phyloP scores from a whole-genome alignment of 257 asterid species.

The Eucommia ulmoides region DNA sequence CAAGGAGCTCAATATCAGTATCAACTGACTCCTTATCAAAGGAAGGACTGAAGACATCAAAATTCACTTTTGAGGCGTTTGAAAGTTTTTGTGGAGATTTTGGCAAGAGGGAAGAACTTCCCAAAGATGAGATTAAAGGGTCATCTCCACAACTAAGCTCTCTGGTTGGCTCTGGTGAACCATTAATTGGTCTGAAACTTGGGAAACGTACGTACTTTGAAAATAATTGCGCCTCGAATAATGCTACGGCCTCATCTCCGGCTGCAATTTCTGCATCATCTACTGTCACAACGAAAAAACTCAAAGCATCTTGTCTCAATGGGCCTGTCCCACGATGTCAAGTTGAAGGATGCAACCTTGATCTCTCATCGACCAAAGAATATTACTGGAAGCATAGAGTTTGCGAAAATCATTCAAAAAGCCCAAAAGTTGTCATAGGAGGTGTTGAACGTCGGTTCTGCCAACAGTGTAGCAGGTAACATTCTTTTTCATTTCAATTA shows the following conservation, averaged over 20 bases:
- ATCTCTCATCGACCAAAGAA: constrained; percentile 46
- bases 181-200: constrained; percentile 21
- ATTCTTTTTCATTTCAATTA: background rate
- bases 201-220: constrained; percentile 17
- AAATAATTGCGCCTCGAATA: background rate
- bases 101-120: constrained; percentile 9
- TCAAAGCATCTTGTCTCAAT: constrained; percentile 22
- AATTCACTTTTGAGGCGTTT: constrained; percentile 31
- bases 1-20: constrained; percentile 68
- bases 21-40: constrained; percentile 56
- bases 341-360: constrained; percentile 66
- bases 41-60: constrained; percentile 27
- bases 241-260: background rate
- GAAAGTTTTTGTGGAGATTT: constrained; percentile 20
- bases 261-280: constrained; percentile 11
- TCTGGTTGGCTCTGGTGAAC: constrained; percentile 12
- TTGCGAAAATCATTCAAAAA: constrained; percentile 57
- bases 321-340: constrained; percentile 55
- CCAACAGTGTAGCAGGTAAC: constrained; percentile 84
- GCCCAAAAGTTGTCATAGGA: constrained; percentile 44
- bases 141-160: constrained; percentile 5
- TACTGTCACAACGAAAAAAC: constrained; percentile 15
- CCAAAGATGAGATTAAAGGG: constrained; percentile 10
- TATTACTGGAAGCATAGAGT: constrained; percentile 62
- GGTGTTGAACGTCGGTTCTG: constrained; percentile 66